Base-by-base conservation (phyloP, 2,329 filamentous ascomycete species). In the Chaetoscypha palmicola region DNA sequence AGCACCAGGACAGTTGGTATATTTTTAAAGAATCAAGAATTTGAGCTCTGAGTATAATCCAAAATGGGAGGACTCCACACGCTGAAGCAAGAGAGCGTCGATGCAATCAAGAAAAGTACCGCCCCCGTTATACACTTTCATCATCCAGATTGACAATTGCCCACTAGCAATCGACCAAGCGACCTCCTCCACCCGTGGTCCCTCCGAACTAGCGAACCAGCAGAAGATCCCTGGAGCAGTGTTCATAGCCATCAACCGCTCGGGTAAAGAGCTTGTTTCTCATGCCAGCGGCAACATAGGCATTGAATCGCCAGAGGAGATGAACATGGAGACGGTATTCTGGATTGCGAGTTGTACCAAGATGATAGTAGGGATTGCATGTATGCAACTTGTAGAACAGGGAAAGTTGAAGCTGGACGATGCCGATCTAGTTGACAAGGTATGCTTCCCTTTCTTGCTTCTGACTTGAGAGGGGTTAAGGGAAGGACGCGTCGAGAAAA, bases 331-430 rank as follows among this genome's bases (percentile, higher is more conserved):
- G 20, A 77, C 66, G 10, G 63, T 78, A 1, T 85, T 79, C 52
- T 77, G 72, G 73, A 68, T 79, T 9, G 75, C 74, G 0, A 75
- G 72, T 0, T 76, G 72, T 55, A 77, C 75, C 12, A 78, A 79
- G 62, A 67, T 77, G 64, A 61, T 79, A 10, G 63, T 66, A 0
- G 72, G 66, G 0, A 59, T 78, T 11, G 72, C 73, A 1, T 68
- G 65, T 36, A 76, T 79, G 74, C 74, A 78, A 57, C 64, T 77
- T 0, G 73, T 77, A 1, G 76, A 79, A 56, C 61, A 68, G 47
- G 72, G 70, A 0, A 50, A 59, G 11, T 46, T 77, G n/a, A 58
- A 50, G 1, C 60, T 79, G 1, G 74, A 78, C 43, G 70, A 80
- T 83, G 73, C 70, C 70, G 1, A 63, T 75, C 1, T 70, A 40